A percentile compares a stretch with the other conserved stretches of the same genome.
phyloP scores from a whole-genome alignment of 2,329 filamentous ascomycete species.

The Alternaria brassicicola region DNA sequence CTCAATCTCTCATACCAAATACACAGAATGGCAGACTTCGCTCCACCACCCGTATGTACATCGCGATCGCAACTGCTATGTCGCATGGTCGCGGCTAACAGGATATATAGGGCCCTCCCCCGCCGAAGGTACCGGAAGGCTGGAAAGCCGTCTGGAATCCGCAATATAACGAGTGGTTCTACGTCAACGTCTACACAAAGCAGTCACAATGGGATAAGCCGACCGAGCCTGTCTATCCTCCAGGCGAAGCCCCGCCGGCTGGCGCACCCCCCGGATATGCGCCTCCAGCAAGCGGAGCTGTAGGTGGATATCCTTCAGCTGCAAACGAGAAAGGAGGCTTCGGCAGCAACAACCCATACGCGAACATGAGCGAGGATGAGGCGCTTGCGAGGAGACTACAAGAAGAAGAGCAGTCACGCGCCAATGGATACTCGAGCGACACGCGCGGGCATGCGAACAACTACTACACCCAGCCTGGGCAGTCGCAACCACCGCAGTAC shows the following conservation, averaged over 20 bases:
- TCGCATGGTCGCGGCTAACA: slow-evolving; percentile 13
- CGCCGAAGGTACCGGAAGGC: slow-evolving; percentile 71
- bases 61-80: slow-evolving; percentile 3
- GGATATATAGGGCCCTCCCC: slow-evolving; percentile 56
- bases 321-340: slow-evolving; percentile 55
- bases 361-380: slow-evolving; percentile 68
- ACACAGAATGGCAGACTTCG: slow-evolving; percentile 42
- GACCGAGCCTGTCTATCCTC: slow-evolving; percentile 67
- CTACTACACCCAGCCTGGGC: slow-evolving; percentile 52
- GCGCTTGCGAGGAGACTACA: slow-evolving; percentile 77
- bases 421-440: slow-evolving; percentile 37
- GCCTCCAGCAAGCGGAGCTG: slow-evolving; percentile 50
- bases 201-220: slow-evolving; percentile 90
- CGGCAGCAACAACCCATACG: slow-evolving; percentile 73
- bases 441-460: slow-evolving; percentile 55
- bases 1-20: not conserved
- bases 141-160: slow-evolving; percentile 86
- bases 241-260: slow-evolving; percentile 54
- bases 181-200: slow-evolving; percentile 86
- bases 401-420: slow-evolving; percentile 77
- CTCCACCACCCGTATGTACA: slow-evolving; percentile 42
- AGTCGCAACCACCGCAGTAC: slow-evolving; percentile 18
- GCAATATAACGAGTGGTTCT: slow-evolving; percentile 93
- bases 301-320: slow-evolving; percentile 34
- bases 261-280: slow-evolving; percentile 74